These are phyloP conservation scores for Clonostachys rhizophaga DNA, from an alignment of 2,329 filamentous ascomycete species.

Conservation along the genomic window DNA sequence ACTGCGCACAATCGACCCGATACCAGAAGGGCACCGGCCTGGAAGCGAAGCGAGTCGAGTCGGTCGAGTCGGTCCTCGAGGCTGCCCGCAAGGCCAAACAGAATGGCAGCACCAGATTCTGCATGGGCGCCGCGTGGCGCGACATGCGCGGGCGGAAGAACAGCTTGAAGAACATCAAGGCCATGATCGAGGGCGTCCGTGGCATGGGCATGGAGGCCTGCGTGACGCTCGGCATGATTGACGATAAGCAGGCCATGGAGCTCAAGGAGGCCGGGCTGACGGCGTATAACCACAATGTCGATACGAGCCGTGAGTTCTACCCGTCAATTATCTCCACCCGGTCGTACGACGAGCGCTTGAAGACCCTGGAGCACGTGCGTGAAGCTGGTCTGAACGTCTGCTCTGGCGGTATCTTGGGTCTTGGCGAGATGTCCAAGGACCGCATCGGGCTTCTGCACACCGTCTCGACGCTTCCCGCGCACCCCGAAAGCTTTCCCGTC, in stretches of 20 bases:
- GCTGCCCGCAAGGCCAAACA: conserved; percentile 73
- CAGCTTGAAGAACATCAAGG: conserved; percentile 75
- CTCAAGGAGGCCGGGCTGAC: conserved; percentile 81
- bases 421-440: conserved; percentile 75
- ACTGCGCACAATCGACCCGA: conserved; percentile 85
- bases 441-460: conserved; percentile 82
- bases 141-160: conserved; percentile 91
- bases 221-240: conserved; percentile 93
- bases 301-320: conserved; percentile 87
- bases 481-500: conserved; percentile 88
- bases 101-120: conserved; percentile 87
- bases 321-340: conserved; percentile 81
- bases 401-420: conserved; percentile 80
- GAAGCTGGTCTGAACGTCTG: conserved; percentile 88
- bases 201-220: conserved; percentile 85
- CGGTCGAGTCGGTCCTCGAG: conserved; percentile 74
- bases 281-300: conserved; percentile 92
- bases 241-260: conserved; percentile 73
- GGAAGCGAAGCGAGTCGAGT: conserved; percentile 72
- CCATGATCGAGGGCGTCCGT: conserved; percentile 79
- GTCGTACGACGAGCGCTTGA: conserved; percentile 80
- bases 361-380: conserved; percentile 74
- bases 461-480: conserved; percentile 71
- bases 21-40: conserved; percentile 74
- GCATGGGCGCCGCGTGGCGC: conserved; percentile 91